Evolutionary conservation across 2,329 filamentous ascomycete genomes (phyloP).

Genomic region (Ceratocystis cacaofunesta): DNA sequence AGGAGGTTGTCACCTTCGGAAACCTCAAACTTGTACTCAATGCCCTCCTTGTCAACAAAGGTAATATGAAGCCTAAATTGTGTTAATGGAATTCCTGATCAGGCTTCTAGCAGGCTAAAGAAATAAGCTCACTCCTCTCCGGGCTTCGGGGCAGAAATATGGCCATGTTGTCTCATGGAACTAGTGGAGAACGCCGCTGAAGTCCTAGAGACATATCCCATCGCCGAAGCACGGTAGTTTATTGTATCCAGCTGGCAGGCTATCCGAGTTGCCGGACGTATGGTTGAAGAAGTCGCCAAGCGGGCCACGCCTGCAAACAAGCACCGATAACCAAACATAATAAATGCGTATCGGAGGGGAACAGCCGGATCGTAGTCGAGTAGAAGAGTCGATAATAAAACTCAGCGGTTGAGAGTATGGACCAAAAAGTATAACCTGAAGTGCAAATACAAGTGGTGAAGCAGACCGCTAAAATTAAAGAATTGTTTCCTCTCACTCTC

Average conservation of each 20-base stretch:
- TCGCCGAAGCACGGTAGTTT: background rate
- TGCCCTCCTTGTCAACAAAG: conserved; percentile 82
- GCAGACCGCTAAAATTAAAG: too few relatives aligned
- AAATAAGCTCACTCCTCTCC: conserved; percentile 68
- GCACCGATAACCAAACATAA: conserved; percentile 12
- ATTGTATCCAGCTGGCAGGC: background rate
- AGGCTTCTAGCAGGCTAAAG: background rate
- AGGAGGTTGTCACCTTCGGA: conserved; percentile 80
- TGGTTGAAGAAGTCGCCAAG: conserved; percentile 3
- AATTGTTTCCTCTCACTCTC: background rate
- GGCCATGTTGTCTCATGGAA: conserved; percentile 49
- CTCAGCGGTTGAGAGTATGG: too few relatives aligned
- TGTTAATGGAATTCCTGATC: background rate
- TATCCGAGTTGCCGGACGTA: conserved; percentile 19
- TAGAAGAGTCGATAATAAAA: background rate
- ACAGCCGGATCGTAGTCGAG: background rate
- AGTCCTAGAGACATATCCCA: background rate
- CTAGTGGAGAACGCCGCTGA: conserved; percentile 48
- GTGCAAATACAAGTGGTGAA: too few relatives aligned
- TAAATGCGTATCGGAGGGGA: background rate
- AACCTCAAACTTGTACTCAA: conserved; percentile 62
- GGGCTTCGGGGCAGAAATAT: conserved; percentile 68
- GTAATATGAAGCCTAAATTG: conserved; percentile 61
- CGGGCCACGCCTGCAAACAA: conserved; percentile 10
- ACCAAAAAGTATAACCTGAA: too few relatives aligned